A percentile compares a stretch with the other conserved stretches of the same genome.
phyloP scores from a whole-genome alignment of 2,329 filamentous ascomycete genomes.

The Elsinoe ampelina region DNA sequence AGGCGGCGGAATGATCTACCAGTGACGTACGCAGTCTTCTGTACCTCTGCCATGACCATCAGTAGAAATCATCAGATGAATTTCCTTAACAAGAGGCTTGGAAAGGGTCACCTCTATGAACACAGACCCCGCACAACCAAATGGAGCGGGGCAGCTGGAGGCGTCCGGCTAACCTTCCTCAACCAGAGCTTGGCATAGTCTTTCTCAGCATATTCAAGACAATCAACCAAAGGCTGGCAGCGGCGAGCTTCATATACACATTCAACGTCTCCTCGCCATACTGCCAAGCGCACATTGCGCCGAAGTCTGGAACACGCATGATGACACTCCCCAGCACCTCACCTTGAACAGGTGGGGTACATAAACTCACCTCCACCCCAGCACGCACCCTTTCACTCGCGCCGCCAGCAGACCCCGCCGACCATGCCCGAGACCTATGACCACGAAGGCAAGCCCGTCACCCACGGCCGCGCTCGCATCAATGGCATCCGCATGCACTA shows the following conservation, averaged over 20 bases:
- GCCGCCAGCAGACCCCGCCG: not conserved
- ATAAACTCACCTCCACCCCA: not conserved
- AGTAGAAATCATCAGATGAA: not conserved
- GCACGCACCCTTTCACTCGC: not conserved
- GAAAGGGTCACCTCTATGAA: not conserved
- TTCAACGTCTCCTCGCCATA: no score
- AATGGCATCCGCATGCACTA: slow-evolving; percentile 29
- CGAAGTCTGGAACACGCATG: not conserved
- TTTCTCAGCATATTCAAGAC: no score
- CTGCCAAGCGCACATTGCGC: not conserved
- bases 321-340: not conserved
- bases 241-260: no score
- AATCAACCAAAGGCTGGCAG: no score
- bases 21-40: slow-evolving; percentile 19
- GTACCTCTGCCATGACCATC: not conserved
- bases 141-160: not conserved
- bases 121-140: not conserved
- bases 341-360: not conserved
- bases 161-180: not conserved
- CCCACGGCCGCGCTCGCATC: slow-evolving; percentile 24
- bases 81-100: not conserved
- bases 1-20: not conserved
- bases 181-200: not conserved
- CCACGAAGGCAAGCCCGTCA: slow-evolving; percentile 22
- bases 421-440: slow-evolving; percentile 23